Evolutionary conservation across 2,329 filamentous ascomycete genomes (phyloP).

Genomic region (Aureobasidium melanogenum): DNA sequence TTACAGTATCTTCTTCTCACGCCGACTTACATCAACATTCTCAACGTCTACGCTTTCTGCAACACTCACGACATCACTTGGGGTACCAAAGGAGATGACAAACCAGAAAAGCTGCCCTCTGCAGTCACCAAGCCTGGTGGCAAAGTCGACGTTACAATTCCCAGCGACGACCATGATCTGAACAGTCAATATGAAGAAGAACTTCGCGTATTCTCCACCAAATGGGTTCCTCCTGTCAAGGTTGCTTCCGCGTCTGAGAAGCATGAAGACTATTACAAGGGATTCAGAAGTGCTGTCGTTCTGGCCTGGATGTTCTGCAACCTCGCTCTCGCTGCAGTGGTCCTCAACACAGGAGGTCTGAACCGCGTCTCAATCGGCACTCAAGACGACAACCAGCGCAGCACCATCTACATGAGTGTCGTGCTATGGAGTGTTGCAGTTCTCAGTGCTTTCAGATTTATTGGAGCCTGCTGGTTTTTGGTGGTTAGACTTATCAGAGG

Average conservation of each 20-base stretch:
- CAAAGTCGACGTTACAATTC: conserved; percentile 81
- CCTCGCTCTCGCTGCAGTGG: conserved; percentile 75
- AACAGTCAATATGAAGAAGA: conserved; percentile 93
- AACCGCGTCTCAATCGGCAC: conserved; percentile 38
- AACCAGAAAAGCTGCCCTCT: conserved; percentile 78
- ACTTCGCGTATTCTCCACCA: conserved; percentile 61
- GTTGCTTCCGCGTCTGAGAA: conserved; percentile 57
- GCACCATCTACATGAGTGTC: conserved; percentile 76
- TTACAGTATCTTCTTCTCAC: conserved; percentile 90
- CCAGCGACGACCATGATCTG: conserved; percentile 85
- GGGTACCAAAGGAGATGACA: conserved; percentile 97
- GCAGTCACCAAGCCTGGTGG: conserved; percentile 88
- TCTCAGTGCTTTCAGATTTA: conserved; percentile 75
- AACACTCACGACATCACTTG: conserved; percentile 97
- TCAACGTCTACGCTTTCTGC: conserved; percentile 98
- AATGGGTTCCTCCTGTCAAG: conserved; percentile 65
- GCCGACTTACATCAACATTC: conserved; percentile 94
- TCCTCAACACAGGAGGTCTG: conserved; percentile 77
- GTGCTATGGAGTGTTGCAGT: conserved; percentile 84
- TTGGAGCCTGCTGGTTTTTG: conserved; percentile 87
- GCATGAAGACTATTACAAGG: conserved; percentile 97
- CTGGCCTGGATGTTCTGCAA: conserved; percentile 96
- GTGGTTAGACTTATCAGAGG: conserved; percentile 73
- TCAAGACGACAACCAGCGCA: conserved; percentile 41
- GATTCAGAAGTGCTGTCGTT: conserved; percentile 85